These are phyloP conservation scores for Amphibolis antarctica DNA, from an alignment of 106 monocot species.

Conservation along the genomic window DNA sequence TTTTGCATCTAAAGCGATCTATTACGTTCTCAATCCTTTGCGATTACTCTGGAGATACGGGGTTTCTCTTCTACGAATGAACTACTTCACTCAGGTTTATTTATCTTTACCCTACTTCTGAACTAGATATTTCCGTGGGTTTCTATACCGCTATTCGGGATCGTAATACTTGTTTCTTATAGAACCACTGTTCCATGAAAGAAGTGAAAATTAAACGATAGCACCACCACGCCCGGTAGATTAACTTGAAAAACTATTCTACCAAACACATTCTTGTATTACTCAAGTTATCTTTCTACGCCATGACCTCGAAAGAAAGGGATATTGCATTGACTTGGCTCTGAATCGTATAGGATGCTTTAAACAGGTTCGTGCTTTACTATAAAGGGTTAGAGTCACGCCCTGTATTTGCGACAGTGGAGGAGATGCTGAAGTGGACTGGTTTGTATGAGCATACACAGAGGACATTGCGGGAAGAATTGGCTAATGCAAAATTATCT, in stretches of 20 bases:
- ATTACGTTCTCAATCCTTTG: conserved; percentile 34
- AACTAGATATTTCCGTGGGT: not conserved
- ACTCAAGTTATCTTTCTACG: no score
- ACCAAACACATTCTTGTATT: no score
- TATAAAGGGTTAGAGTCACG: conserved; percentile 46
- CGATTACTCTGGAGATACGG: conserved; percentile 60
- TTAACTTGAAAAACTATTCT: no score
- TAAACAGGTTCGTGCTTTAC: conserved; percentile 57
- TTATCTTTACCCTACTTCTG: not conserved
- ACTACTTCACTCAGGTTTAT: conserved; percentile 46
- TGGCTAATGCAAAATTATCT: conserved; percentile 51
- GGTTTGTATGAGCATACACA: conserved; percentile 56
- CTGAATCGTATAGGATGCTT: conserved; percentile 19
- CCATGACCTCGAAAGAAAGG: no score
- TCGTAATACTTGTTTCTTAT: no score
- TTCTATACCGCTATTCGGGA: not conserved
- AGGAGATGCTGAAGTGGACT: conserved; percentile 93
- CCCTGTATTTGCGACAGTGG: conserved; percentile 74
- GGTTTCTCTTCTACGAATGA: conserved; percentile 64
- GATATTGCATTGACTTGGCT: not conserved
- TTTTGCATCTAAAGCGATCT: conserved; percentile 24
- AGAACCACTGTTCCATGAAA: no score
- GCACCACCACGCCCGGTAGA: no score
- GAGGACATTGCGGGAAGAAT: conserved; percentile 58
- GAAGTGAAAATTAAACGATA: no score